phyloP scores from a whole-genome alignment of 768 basidiomycete genomes.

The Lactarius pseudohatsudake region DNA sequence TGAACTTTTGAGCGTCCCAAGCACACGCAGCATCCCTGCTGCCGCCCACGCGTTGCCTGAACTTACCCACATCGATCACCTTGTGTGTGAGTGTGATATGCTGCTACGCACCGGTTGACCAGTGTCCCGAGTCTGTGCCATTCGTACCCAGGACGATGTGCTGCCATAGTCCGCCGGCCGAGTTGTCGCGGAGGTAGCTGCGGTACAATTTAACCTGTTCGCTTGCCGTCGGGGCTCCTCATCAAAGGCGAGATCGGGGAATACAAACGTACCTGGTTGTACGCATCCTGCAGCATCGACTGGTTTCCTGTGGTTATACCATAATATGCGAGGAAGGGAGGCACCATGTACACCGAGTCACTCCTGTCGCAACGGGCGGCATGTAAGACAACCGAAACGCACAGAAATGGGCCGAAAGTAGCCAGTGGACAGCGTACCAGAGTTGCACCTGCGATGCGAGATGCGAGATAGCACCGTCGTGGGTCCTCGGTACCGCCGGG shows the following conservation, averaged over 20 bases:
- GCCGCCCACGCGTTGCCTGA: conserved; percentile 89
- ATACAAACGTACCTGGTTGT: conserved; percentile 47
- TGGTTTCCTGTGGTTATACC: conserved; percentile 60
- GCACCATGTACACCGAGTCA: conserved; percentile 83
- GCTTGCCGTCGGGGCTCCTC: neutral
- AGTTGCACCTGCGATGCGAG: conserved; percentile 65
- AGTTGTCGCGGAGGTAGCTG: conserved; percentile 54
- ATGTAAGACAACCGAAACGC: neutral
- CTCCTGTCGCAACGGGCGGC: conserved; percentile 46
- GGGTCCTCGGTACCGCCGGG: conserved; percentile 53
- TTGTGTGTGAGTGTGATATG: neutral
- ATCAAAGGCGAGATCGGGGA: neutral
- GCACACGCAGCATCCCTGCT: conserved; percentile 83
- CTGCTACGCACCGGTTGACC: conserved; percentile 64
- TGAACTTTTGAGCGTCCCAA: conserved; percentile 69
- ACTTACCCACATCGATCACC: neutral
- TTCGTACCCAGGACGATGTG: conserved; percentile 63
- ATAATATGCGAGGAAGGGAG: conserved; percentile 85
- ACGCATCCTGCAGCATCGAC: conserved; percentile 60
- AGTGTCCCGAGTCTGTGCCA: conserved; percentile 65
- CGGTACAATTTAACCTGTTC: conserved; percentile 62
- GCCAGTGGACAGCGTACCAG: conserved; percentile 38
- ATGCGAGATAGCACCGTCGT: conserved; percentile 82
- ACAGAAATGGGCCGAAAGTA: neutral
- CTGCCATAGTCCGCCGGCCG: conserved; percentile 62